Evolutionary conservation across 768 basidiomycete genomes (phyloP).

Genomic region (Lanmaoa pseudosensibilis): DNA sequence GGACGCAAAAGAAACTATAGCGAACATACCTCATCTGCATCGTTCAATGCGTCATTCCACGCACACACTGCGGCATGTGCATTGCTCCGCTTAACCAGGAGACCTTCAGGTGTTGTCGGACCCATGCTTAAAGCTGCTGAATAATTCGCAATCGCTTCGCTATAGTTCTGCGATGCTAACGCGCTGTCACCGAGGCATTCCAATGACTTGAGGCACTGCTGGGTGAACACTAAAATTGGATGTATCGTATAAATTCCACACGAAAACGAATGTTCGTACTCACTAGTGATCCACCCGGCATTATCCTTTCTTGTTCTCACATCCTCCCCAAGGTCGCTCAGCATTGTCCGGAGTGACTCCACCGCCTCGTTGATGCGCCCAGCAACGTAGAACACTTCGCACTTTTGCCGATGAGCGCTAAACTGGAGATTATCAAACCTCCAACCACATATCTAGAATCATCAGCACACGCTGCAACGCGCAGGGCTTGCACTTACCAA

Average conservation of each 20-base stretch:
- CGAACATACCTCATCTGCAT: neutral
- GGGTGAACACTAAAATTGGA: neutral
- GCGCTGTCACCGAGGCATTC: constrained; percentile 2
- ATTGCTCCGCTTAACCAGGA: constrained; percentile 3
- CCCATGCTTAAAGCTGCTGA: neutral
- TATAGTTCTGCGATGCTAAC: neutral
- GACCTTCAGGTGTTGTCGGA: neutral
- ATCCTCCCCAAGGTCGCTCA: neutral
- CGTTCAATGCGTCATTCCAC: neutral
- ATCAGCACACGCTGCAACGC: neutral
- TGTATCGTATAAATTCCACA: neutral
- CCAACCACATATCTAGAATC: constrained; percentile 2
- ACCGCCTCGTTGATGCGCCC: neutral
- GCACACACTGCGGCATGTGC: neutral
- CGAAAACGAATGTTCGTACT: neutral
- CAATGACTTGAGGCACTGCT: neutral
- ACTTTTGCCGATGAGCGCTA: neutral
- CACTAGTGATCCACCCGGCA: constrained; percentile 1
- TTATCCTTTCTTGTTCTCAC: neutral
- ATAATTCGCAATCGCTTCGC: neutral
- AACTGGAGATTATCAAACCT: constrained; percentile 3
- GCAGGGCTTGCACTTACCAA: neutral
- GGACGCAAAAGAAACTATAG: neutral
- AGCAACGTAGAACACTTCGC: neutral
- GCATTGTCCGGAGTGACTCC: neutral